phyloP scores from a whole-genome alignment of 805 yeast genomes.

The Candida berthetii region DNA sequence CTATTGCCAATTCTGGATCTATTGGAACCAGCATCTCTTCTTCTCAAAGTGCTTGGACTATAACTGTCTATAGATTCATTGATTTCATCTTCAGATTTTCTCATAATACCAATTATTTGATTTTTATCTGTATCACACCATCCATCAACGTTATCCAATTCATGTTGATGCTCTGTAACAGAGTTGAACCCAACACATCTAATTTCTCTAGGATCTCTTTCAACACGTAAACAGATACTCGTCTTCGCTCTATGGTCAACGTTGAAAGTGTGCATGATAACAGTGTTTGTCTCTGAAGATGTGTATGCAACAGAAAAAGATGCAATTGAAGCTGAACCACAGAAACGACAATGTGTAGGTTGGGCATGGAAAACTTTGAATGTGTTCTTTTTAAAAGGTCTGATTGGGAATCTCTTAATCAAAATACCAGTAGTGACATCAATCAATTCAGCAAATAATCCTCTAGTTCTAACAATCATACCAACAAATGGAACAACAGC shows the following conservation, averaged over 20 bases:
- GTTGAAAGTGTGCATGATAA: slow-evolving; percentile 68
- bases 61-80: slow-evolving; percentile 9
- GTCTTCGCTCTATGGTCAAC: slow-evolving; percentile 72
- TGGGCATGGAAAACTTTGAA: slow-evolving; percentile 74
- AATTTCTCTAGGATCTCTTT: slow-evolving; percentile 88
- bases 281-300: slow-evolving; percentile 44
- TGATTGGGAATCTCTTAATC: slow-evolving; percentile 54
- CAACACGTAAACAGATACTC: slow-evolving; percentile 80
- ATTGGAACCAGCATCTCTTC: slow-evolving; percentile 4
- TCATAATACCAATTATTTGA: slow-evolving; percentile 61
- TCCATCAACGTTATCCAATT: slow-evolving; percentile 60
- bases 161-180: slow-evolving; percentile 62
- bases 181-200: slow-evolving; percentile 83
- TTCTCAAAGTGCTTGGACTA: slow-evolving; percentile 11
- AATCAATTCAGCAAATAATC: slow-evolving; percentile 53
- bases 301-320: slow-evolving; percentile 71
- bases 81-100: slow-evolving; percentile 30
- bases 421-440: slow-evolving; percentile 78
- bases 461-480: slow-evolving; percentile 58
- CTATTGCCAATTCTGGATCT: not conserved
- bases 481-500: slow-evolving; percentile 67
- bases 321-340: slow-evolving; percentile 81
- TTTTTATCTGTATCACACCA: slow-evolving; percentile 81
- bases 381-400: slow-evolving; percentile 47
- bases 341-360: slow-evolving; percentile 84